Evolutionary conservation across 345 rosid genomes (phyloP).

Genomic region (Eucalyptus leucophloia): DNA sequence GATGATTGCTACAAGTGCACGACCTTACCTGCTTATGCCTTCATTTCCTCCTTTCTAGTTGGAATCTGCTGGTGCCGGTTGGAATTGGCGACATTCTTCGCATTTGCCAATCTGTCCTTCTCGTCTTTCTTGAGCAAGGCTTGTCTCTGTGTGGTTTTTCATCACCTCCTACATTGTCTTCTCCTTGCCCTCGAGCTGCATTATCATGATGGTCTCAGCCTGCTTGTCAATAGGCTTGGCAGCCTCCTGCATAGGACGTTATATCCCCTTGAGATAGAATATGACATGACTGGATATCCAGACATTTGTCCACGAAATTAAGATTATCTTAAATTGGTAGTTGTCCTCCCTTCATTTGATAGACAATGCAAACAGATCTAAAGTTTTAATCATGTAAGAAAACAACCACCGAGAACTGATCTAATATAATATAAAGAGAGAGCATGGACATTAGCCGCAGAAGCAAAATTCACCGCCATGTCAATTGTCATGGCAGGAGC

Average conservation of each 20-base stretch:
- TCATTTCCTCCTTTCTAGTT: background rate
- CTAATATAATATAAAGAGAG: background rate
- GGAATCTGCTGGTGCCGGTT: background rate
- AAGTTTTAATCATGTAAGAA: background rate
- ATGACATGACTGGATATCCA: background rate
- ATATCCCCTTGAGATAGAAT: background rate
- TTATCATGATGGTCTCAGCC: conserved; percentile 62
- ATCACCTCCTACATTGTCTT: conserved; percentile 55
- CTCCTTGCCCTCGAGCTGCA: conserved; percentile 77
- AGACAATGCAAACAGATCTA: background rate
- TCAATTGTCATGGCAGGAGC: background rate
- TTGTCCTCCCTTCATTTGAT: background rate
- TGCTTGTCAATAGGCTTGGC: conserved; percentile 70
- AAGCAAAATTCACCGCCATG: background rate
- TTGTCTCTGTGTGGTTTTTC: conserved; percentile 40
- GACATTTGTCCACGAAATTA: background rate
- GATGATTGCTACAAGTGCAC: background rate
- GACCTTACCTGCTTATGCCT: background rate
- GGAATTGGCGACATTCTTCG: background rate
- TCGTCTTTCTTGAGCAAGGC: conserved; percentile 41
- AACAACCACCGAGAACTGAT: background rate
- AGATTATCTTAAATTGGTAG: background rate
- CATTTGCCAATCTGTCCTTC: conserved; percentile 24
- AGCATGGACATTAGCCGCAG: background rate
- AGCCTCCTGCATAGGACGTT: conserved; percentile 38